Base-by-base conservation (phyloP, 2,329 filamentous ascomycete genomes). In the Xylaria polymorpha region DNA sequence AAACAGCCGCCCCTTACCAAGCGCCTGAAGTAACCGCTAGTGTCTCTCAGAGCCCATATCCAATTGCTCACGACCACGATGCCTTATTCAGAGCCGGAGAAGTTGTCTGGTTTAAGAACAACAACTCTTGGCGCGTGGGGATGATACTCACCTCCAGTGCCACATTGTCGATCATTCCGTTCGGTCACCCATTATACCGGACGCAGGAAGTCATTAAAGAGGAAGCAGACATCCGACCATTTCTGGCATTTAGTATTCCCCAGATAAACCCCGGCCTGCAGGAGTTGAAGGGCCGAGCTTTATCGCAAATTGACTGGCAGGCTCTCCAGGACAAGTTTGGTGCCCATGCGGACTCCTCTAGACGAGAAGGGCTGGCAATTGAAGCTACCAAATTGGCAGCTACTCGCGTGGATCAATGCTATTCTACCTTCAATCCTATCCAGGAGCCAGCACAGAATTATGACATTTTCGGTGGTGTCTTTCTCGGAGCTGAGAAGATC, bases 341-440 rank as follows among this genome's bases (percentile, higher is more conserved):
- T 53, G 74, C 77, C 3, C 75, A 76, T 2, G 77, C 76, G 20
- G 81, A 84, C 58, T 72, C 75, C 0, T 74, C 79, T n/a, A 80
- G 79, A 67, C 79, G 80, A 20, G 83, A 85, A 55, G 73, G 81
- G 10, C 73, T 86, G 8, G 79, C 79, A 1, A 80, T 87, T 3
- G 85, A 86, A 67, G 85, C 84, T 0, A 86, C 85, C 4, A 87
- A 87, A 72, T 79, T 86, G 74, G 85, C 83, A 0, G 85, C 84
- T 4, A 80, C 79, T 20, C 84, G 83, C 66, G 81, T 86, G 35
- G 84, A 86, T 67, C 80, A 82, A 64, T 84, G 83, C 1, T 85
- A 81, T 74, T 86, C 84, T 0, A 78, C 85, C n/a, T 86, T 85
- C 77, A 83, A 77, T 78, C 15, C 78, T 75, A 22, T 76, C 79